Conservation (phyloP, 805 yeast species). For the Allodekkera sacchari region DNA sequence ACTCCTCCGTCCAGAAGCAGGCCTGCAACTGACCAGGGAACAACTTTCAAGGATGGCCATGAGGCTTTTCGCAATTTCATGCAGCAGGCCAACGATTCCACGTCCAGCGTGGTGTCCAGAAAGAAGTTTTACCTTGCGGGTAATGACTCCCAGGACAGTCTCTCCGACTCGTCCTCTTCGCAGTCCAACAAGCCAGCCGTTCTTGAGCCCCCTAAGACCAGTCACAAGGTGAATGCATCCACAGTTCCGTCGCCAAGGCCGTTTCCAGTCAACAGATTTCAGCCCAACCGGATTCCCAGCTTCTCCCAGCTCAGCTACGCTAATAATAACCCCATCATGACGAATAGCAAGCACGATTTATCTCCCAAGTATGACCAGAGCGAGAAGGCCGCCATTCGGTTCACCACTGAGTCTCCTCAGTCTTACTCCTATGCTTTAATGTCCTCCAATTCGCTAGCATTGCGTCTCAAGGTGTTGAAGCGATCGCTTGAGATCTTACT, state of each 20-base stretch:
- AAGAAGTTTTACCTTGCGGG: constrained; percentile 8
- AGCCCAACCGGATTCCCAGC: too few species aligned
- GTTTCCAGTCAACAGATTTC: too few species aligned
- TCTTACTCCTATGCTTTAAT: constrained; percentile 79
- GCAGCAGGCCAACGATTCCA: constrained; percentile 7
- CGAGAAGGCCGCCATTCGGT: constrained; percentile 27
- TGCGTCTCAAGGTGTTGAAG: constrained; percentile 65
- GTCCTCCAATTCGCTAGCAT: constrained; percentile 72
- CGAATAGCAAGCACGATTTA: too few species aligned
- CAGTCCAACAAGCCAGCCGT: too few species aligned
- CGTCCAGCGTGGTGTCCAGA: constrained; percentile 6
- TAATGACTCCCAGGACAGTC: constrained; percentile 8
- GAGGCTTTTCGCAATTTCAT: constrained; percentile 10
- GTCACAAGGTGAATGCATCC: too few species aligned
- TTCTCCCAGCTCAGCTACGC: too few species aligned
- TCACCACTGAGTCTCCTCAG: constrained; percentile 75
- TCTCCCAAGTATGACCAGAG: too few species aligned
- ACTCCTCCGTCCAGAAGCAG: constrained; percentile 17
- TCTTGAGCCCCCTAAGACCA: too few species aligned
- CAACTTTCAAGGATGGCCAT: constrained; percentile 3
- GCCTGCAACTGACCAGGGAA: constrained; percentile 1
- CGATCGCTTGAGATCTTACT: constrained; percentile 67
- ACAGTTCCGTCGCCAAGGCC: too few species aligned
- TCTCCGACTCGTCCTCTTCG: constrained; percentile 1
- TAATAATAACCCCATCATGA: too few species aligned